Percentiles rank a stretch among this genome's conserved stretches.
Evolutionary conservation across 2,329 filamentous ascomycete species (phyloP).

Genomic region (Cladosporium phlei): DNA sequence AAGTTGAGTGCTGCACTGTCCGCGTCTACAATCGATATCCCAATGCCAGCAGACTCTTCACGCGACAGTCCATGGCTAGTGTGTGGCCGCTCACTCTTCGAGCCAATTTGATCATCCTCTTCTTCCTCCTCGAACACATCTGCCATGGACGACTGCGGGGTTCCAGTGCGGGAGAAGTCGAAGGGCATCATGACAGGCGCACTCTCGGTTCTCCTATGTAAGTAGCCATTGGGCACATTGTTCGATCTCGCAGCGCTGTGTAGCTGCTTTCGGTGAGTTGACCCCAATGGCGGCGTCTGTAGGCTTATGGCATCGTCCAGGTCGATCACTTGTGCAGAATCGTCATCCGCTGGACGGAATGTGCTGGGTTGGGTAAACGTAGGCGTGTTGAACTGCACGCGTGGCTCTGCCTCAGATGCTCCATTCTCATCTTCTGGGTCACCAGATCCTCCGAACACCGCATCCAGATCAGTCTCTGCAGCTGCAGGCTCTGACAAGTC

Average conservation of each 20-base stretch:
- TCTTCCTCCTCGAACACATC: slow-evolving; percentile 86
- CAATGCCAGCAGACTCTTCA: slow-evolving; percentile 34
- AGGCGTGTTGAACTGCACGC: slow-evolving; percentile 14
- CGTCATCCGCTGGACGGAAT: slow-evolving; percentile 42
- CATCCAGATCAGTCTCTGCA: slow-evolving; percentile 31
- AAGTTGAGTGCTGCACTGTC: slow-evolving; percentile 17
- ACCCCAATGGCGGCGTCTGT: slow-evolving; percentile 55
- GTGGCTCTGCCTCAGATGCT: slow-evolving; percentile 1
- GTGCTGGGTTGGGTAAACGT: slow-evolving; percentile 12
- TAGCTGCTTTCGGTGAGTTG: slow-evolving; percentile 42
- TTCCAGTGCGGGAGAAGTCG: slow-evolving; percentile 41
- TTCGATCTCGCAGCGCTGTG: slow-evolving; percentile 51
- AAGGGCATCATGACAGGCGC: slow-evolving; percentile 75
- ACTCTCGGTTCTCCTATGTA: slow-evolving; percentile 70
- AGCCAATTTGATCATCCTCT: slow-evolving; percentile 43
- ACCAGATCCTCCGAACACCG: slow-evolving; percentile 24
- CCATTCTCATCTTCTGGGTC: not conserved
- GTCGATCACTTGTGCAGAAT: slow-evolving; percentile 76
- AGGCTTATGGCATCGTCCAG: slow-evolving; percentile 67
- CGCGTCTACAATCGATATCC: slow-evolving; percentile 30
- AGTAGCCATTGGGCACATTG: slow-evolving; percentile 1
- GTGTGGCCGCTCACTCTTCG: slow-evolving; percentile 2
- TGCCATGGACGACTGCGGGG: slow-evolving; percentile 63
- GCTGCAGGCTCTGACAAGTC: slow-evolving; percentile 8
- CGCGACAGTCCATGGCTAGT: slow-evolving; percentile 25